A percentile compares a stretch with the other conserved stretches of the same genome.
These are phyloP conservation scores for Aquanectria penicillioides DNA, from an alignment of 2,329 filamentous ascomycete species.

Conservation along the genomic window DNA sequence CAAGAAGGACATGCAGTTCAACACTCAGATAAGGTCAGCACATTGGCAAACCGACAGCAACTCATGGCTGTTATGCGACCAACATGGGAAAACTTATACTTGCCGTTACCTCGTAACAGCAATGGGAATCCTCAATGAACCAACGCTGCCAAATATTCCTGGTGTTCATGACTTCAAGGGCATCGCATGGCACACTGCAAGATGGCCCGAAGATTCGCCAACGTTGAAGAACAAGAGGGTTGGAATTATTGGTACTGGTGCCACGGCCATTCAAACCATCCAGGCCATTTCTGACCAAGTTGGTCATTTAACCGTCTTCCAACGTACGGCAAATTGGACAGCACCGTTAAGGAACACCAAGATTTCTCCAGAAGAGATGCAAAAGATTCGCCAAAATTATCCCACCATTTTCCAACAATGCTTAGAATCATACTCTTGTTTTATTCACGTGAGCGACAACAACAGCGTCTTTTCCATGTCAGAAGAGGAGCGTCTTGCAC, in stretches of 20 bases:
- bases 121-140: constrained; percentile 44
- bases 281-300: constrained; percentile 22
- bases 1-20: constrained; percentile 50
- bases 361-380: constrained; percentile 31
- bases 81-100: constrained; percentile 33
- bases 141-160: constrained; percentile 47
- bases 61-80: constrained; percentile 44
- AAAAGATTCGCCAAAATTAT: constrained; percentile 30
- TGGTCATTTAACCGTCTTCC: constrained; percentile 23
- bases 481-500: constrained; percentile 39
- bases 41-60: constrained; percentile 43
- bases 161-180: constrained; percentile 35
- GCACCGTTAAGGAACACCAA: constrained; percentile 25
- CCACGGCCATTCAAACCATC: constrained; percentile 28
- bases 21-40: constrained; percentile 48
- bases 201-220: constrained; percentile 18
- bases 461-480: constrained; percentile 36
- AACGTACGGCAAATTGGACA: constrained; percentile 26
- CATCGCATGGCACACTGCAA: constrained; percentile 22
- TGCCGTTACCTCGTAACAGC: constrained; percentile 40
- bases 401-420: constrained; percentile 35
- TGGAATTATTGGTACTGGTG: constrained; percentile 23
- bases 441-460: constrained; percentile 30
- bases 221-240: constrained; percentile 20
- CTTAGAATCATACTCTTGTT: constrained; percentile 34